These are phyloP conservation scores for Thermothielavioides terrestris DNA, from an alignment of 495 filamentous ascomycete genomes.

Conservation along the genomic window DNA sequence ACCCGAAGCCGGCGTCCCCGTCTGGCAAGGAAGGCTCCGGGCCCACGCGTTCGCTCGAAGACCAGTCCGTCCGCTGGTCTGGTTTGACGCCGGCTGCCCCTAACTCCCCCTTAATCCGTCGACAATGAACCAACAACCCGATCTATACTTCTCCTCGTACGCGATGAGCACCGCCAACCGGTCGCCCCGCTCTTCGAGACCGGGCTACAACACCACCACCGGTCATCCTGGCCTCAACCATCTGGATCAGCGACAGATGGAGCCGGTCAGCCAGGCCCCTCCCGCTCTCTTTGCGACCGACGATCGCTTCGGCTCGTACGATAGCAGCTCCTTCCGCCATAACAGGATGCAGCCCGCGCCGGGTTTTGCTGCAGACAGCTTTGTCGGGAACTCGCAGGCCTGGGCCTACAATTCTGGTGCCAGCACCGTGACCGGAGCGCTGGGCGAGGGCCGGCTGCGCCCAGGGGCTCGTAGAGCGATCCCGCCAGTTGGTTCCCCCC, in stretches of 20 bases:
- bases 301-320: conserved; percentile 40
- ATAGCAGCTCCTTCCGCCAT: conserved; percentile 51
- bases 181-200: conserved; percentile 37
- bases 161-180: conserved; percentile 28
- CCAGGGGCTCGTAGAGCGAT: conserved; percentile 37
- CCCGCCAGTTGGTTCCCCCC: conserved; percentile 37
- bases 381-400: conserved; percentile 39
- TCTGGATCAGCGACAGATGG: conserved; percentile 50
- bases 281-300: conserved; percentile 36
- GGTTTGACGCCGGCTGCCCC: conserved; percentile 16
- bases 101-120: conserved; percentile 9
- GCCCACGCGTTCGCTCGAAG: too few species aligned
- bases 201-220: conserved; percentile 47
- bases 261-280: conserved; percentile 30
- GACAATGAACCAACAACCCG: conserved; percentile 28
- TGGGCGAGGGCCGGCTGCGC: conserved; percentile 41
- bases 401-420: conserved; percentile 43
- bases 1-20: background rate
- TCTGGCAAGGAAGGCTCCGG: background rate
- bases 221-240: conserved; percentile 56
- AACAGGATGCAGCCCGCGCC: conserved; percentile 50
- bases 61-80: too few species aligned
- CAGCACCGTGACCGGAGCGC: conserved; percentile 39
- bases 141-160: conserved; percentile 23
- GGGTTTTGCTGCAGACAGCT: conserved; percentile 24